Evolutionary conservation across 2,329 filamentous ascomycete genomes (phyloP).

Genomic region (Leptographium wingfieldii): DNA sequence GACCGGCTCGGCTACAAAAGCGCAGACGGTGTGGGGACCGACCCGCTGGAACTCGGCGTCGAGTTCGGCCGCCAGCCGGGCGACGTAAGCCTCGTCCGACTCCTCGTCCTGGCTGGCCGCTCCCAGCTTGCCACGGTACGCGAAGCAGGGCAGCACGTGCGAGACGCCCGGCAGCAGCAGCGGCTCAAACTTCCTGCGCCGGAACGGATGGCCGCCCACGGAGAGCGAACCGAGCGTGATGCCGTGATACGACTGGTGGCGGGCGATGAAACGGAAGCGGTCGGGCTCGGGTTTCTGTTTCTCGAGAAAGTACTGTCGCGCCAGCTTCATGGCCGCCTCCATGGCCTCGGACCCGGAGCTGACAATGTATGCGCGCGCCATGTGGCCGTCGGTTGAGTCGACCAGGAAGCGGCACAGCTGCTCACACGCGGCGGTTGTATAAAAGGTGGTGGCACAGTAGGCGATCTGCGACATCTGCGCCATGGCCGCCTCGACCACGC

Average conservation of each 20-base stretch:
- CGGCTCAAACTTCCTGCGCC: slow-evolving; percentile 49
- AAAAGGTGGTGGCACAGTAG: slow-evolving; percentile 31
- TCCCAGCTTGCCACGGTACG: slow-evolving; percentile 41
- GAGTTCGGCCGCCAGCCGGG: slow-evolving; percentile 48
- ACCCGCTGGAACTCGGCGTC: slow-evolving; percentile 52
- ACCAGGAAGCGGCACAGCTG: slow-evolving; percentile 25
- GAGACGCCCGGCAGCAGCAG: slow-evolving; percentile 45
- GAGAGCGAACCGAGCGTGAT: slow-evolving; percentile 56
- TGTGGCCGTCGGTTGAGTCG: slow-evolving; percentile 23
- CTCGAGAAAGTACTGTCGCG: slow-evolving; percentile 51
- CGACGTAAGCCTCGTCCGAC: slow-evolving; percentile 45
- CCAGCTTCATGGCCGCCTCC: slow-evolving; percentile 52
- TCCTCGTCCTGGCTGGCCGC: slow-evolving; percentile 25
- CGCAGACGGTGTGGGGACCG: slow-evolving; percentile 53
- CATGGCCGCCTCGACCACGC: slow-evolving; percentile 27
- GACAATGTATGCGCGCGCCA: slow-evolving; percentile 25
- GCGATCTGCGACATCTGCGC: slow-evolving; percentile 27
- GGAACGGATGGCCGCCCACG: slow-evolving; percentile 46
- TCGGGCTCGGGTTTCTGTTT: slow-evolving; percentile 38
- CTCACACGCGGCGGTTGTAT: slow-evolving; percentile 26
- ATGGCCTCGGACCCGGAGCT: slow-evolving; percentile 45
- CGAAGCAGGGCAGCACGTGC: slow-evolving; percentile 53
- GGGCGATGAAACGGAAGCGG: slow-evolving; percentile 53
- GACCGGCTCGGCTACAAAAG: slow-evolving; percentile 62
- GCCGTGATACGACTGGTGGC: slow-evolving; percentile 59